Percentiles rank a stretch among this genome's conserved stretches.
phyloP scores from a whole-genome alignment of 139 green algal genomes.

The Trebouxia sp. region DNA sequence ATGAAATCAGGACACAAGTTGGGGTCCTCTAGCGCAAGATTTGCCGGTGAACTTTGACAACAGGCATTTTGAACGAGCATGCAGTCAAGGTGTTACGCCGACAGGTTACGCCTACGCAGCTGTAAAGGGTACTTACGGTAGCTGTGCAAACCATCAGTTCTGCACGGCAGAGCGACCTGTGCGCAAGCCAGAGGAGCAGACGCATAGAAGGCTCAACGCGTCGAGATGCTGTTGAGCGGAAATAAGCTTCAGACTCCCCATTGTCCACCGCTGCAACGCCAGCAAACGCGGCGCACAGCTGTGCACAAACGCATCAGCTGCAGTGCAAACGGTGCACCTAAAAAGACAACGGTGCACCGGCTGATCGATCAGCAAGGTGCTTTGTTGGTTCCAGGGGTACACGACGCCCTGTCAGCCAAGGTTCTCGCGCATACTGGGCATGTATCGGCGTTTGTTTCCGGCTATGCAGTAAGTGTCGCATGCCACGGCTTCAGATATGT shows the following conservation, averaged over 20 bases:
- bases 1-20: no score
- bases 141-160: no score
- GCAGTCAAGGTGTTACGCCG: not conserved
- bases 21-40: no score
- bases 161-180: no score
- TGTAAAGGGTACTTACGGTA: no score
- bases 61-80: not conserved
- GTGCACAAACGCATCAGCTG: not conserved
- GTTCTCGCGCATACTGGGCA: conserved; percentile 54
- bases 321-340: conserved; percentile 8
- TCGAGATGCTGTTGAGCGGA: not conserved
- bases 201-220: no score
- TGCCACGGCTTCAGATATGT: no score
- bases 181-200: no score
- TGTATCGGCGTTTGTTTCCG: conserved; percentile 57
- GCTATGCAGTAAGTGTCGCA: conserved; percentile 44
- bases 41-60: no score
- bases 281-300: no score
- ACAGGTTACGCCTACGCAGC: no score
- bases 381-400: conserved; percentile 67
- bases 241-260: not conserved
- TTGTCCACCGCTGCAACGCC: not conserved
- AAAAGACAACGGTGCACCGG: conserved; percentile 59
- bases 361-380: conserved; percentile 64
- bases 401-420: conserved; percentile 72